phyloP scores from a whole-genome alignment of 129 eudicot genomes.

The Flaveria bidentis region DNA sequence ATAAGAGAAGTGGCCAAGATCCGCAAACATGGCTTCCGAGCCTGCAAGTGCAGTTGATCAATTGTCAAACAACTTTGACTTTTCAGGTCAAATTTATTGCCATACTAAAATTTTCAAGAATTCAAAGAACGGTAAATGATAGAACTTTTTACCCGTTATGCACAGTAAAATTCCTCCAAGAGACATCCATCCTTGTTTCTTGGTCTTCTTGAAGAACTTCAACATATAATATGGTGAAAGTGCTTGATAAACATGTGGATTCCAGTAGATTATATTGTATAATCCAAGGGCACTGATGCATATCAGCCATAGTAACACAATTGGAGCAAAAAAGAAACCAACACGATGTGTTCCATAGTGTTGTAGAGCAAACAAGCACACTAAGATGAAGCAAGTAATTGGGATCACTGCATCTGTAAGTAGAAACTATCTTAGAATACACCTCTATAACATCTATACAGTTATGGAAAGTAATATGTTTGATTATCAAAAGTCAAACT shows the following conservation, averaged over 20 bases:
- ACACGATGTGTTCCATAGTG: slow-evolving; percentile 93
- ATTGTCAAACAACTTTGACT: slow-evolving; percentile 27
- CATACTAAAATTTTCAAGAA: background rate
- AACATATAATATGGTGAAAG: slow-evolving; percentile 90
- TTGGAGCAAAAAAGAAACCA: slow-evolving; percentile 90
- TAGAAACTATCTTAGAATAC: slow-evolving; percentile 4
- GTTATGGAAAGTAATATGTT: background rate
- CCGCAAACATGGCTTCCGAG: slow-evolving; percentile 98
- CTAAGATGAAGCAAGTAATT: slow-evolving; percentile 80
- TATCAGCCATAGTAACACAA: slow-evolving; percentile 73
- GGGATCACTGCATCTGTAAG: slow-evolving; percentile 90
- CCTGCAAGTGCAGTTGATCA: slow-evolving; percentile 55
- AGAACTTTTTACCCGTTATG: slow-evolving; percentile 67
- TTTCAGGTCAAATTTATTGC: background rate
- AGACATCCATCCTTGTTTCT: slow-evolving; percentile 91
- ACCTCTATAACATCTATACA: background rate
- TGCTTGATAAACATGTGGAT: slow-evolving; percentile 82
- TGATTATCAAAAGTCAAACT: background rate
- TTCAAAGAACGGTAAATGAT: background rate
- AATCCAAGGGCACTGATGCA: slow-evolving; percentile 84
- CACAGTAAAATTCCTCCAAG: slow-evolving; percentile 81
- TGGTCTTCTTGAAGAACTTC: slow-evolving; percentile 84
- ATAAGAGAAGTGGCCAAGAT: slow-evolving; percentile 93
- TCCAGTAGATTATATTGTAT: slow-evolving; percentile 76
- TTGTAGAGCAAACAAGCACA: slow-evolving; percentile 90